Percentiles rank a stretch among this genome's conserved stretches.
phyloP scores from a whole-genome alignment of 208 protist genomes.

The Phytomonas francai region DNA sequence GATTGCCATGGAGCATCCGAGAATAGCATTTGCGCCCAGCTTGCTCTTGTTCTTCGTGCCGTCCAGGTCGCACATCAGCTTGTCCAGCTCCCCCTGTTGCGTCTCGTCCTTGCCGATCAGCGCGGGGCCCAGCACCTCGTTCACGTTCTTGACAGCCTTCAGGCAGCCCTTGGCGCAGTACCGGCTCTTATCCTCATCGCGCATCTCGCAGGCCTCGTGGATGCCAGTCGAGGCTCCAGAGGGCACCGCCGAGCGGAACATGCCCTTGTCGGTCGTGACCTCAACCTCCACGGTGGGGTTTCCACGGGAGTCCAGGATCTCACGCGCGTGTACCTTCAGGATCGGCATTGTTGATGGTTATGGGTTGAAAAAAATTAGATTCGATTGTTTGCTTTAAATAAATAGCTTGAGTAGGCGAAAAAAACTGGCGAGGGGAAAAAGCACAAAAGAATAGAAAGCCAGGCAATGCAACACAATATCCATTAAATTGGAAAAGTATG shows the following conservation, averaged over 20 bases:
- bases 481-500: background rate
- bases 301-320: slow-evolving; percentile 86
- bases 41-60: slow-evolving; percentile 96
- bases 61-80: slow-evolving; percentile 94
- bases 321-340: slow-evolving; percentile 78
- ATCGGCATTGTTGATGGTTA: slow-evolving; percentile 56
- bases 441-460: background rate
- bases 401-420: slow-evolving; percentile 8
- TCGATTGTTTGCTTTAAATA: background rate
- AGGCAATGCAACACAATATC: background rate
- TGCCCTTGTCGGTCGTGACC: slow-evolving; percentile 89
- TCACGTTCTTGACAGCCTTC: slow-evolving; percentile 97
- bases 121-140: slow-evolving; percentile 87
- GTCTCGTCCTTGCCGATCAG: slow-evolving; percentile 91
- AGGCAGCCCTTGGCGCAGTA: slow-evolving; percentile 97
- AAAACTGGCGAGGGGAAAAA: slow-evolving; percentile 4
- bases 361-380: slow-evolving; percentile 1
- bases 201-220: slow-evolving; percentile 96
- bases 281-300: slow-evolving; percentile 95
- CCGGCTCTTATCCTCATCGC: slow-evolving; percentile 92
- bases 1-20: slow-evolving; percentile 97
- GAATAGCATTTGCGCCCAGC: slow-evolving; percentile 98
- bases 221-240: slow-evolving; percentile 98
- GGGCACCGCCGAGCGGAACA: slow-evolving; percentile 96
- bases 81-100: slow-evolving; percentile 91